Percentiles rank a stretch among this genome's conserved stretches.
Evolutionary conservation across 2,329 filamentous ascomycete species (phyloP).

Genomic region (Penicillium oxalicum): DNA sequence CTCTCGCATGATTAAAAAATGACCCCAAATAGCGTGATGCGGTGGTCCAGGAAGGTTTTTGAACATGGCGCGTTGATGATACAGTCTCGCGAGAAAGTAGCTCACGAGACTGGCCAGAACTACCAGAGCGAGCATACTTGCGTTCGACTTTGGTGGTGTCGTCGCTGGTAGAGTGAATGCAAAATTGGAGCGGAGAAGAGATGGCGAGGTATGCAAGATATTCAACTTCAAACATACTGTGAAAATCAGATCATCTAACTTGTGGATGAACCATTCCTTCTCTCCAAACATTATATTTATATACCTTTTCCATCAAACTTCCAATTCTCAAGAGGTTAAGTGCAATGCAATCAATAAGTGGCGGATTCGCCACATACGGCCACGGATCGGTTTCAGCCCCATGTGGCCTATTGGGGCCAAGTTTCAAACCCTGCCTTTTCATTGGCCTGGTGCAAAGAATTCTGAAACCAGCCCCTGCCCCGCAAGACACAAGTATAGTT

Average conservation of each 20-base stretch:
- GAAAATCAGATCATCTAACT: slow-evolving; percentile 1
- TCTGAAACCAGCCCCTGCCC: too few species aligned
- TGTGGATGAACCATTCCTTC: background rate
- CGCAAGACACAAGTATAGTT: too few species aligned
- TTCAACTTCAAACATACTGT: slow-evolving; percentile 14
- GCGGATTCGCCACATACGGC: too few species aligned
- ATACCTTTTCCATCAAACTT: too few species aligned
- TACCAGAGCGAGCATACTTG: slow-evolving; percentile 9
- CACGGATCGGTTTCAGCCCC: too few species aligned
- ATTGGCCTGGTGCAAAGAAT: too few species aligned
- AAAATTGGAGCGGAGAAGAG: slow-evolving; percentile 14
- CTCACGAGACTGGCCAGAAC: slow-evolving; percentile 3
- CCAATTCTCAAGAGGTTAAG: too few species aligned
- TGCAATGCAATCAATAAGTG: too few species aligned
- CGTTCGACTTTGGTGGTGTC: slow-evolving; percentile 4
- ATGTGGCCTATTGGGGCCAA: too few species aligned
- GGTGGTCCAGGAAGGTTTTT: slow-evolving; percentile 15
- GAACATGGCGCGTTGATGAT: slow-evolving; percentile 13
- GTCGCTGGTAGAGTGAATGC: slow-evolving; percentile 12
- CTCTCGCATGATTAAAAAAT: slow-evolving; percentile 17
- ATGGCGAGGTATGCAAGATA: slow-evolving; percentile 8
- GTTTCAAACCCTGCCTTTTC: too few species aligned
- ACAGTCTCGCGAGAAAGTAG: slow-evolving; percentile 11
- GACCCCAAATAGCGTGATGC: slow-evolving; percentile 18
- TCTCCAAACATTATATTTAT: too few species aligned